Base-by-base conservation (phyloP, 768 basidiomycete genomes). In the Pilatotrama ljubarskyi region DNA sequence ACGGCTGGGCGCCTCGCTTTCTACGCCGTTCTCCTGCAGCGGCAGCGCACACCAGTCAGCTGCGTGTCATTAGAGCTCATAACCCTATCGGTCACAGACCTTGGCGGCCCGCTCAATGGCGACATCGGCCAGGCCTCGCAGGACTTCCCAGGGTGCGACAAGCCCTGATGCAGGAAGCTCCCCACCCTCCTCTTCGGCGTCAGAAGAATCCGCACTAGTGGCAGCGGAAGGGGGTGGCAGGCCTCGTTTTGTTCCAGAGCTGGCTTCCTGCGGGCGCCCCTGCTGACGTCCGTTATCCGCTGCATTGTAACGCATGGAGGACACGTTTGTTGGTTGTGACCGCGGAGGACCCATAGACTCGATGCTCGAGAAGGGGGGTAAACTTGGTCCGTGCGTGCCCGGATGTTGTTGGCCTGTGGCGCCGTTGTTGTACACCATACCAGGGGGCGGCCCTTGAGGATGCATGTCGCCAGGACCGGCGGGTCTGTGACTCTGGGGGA, bases 61-160 rank as follows among this genome's bases (percentile, higher is more conserved):
- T 57, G 41, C 17, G 40, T 14, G 43, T 36, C 42, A 57, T 32
- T 51, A 36, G 25, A 54, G 41, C 5, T 35, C 20, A 8, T 10
- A 18, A 35, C 25, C 35, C 35, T 36, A 7, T 22, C 37, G 29
- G 46, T 29, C 36, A 71, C 77, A 55, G 70, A 88, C 91, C 81
- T 89, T 89, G 52, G 85, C 86, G 62, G 88, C 90, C 52, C 88
- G 81, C 70, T 91, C 84, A 58, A 85, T 86, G 36, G 91, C 90
- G 29, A 91, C 90, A 75, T 91, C 89, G 37, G 90, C 91, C 59
- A 93, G 74, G 47, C 89, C 88, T 63, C 90, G 79, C 51, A 93
- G 77, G 41, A 93, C 91, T 74, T 92, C 90, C 86, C 90, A 90
- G 50, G 93, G 93, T 9, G 91, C 92, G 54, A 92, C 85, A 47